Evolutionary conservation across 306 rosid genomes (phyloP), one percentile per base, ranked within the genome.

Genomic region (Malus domestica): DNA sequence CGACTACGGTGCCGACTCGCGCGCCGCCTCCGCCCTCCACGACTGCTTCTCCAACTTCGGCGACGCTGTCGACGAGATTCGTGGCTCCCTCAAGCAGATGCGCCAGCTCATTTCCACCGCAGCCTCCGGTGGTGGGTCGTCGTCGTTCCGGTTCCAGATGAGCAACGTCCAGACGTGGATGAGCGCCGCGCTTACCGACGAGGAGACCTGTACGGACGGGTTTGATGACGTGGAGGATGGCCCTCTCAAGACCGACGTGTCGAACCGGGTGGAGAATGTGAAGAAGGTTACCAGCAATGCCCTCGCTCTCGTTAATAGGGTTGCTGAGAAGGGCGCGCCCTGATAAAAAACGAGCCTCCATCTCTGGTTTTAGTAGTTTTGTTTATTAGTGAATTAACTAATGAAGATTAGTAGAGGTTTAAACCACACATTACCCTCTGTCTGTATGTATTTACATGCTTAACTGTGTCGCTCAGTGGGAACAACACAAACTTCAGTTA

Each of bases 91-190:
- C 55, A 84, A 83, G 42, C 98, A 96, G 98, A 96, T 96, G 96
- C 80, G 91, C 0, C 89, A 83, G 79, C 76, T 92, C 8, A 14
- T 20, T 1, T 14, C 46, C 16, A 67, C 81, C 12, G 86, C 88
- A 3, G 16, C 66, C 11, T 88, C 86, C 0, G 72, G 51, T 0
- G 81, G 81, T 19, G 55, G 55, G 18, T 51, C 55, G 20, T 51
- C 55, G 29, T 86, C 93, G 74, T 88, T 93, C 70, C 67, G 81
- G 78, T 96, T 96, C 60, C 93, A 90, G 89, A 93, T 96, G 97
- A 89, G 98, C 69, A 92, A 96, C 85, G 99, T 96, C 8, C 99
- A 96, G 89, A 96, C 99, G 89, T 96, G 99, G 99, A 92, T 96
- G 99, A 96, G 99, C 81, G 99, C 99, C 0, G 98, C 99, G 10